Conservation (phyloP, 768 basidiomycete genomes). For the Neoboletus brunneissimus region DNA sequence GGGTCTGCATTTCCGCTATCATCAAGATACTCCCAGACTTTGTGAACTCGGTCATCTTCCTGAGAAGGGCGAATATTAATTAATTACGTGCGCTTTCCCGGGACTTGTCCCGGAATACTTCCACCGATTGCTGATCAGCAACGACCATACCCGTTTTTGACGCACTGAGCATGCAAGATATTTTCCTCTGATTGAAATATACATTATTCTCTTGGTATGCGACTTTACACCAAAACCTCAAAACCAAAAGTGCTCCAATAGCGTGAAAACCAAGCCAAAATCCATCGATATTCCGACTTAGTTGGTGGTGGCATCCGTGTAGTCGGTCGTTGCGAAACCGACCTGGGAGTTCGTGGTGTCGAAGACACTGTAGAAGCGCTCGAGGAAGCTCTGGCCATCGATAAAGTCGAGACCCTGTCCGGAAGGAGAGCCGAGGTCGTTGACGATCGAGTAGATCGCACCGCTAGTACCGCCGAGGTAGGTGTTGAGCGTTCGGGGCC, state of each 20-base stretch:
- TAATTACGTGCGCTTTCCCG: neutral
- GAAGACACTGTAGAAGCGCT: conserved; percentile 66
- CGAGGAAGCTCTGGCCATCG: conserved; percentile 53
- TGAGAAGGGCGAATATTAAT: neutral
- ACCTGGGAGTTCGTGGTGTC: conserved; percentile 53
- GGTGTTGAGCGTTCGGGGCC: conserved; percentile 43
- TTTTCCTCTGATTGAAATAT: neutral
- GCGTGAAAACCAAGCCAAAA: neutral
- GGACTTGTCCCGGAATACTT: neutral
- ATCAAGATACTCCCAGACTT: neutral
- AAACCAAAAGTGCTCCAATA: neutral
- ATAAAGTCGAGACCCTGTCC: conserved; percentile 55
- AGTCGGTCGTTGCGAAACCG: conserved; percentile 28
- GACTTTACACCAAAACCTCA: neutral
- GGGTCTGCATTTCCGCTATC: conserved; percentile 3
- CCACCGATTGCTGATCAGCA: neutral
- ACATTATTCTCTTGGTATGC: conserved; percentile 3
- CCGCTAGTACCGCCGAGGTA: conserved; percentile 38
- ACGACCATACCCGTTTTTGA: neutral
- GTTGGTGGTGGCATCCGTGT: conserved; percentile 32
- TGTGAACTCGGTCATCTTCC: neutral
- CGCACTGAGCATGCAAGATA: neutral
- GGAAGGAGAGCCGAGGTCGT: conserved; percentile 36
- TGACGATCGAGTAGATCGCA: conserved; percentile 39
- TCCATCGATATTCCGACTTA: neutral